Conservation (phyloP, 2,329 filamentous ascomycete species). For the Byssoonygena ceratinophila region DNA sequence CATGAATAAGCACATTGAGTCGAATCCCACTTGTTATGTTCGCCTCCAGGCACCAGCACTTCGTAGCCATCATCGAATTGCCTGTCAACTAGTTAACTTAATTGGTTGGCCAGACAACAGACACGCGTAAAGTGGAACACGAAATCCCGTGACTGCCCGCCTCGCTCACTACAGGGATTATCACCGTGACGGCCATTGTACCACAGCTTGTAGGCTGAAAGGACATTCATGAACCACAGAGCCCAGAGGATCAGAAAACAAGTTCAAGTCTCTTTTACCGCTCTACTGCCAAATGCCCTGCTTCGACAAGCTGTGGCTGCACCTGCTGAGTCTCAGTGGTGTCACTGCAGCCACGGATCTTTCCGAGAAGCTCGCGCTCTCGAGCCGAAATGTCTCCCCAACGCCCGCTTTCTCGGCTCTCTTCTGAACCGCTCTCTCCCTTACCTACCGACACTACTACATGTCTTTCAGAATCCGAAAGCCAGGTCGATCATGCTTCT, state of each 20-base stretch:
- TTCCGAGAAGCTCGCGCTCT: neutral
- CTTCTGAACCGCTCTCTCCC: constrained; percentile 27
- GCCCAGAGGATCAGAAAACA: no score
- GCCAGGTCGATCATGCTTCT: constrained; percentile 27
- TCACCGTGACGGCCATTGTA: no score
- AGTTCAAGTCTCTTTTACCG: no score
- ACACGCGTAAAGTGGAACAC: constrained; percentile 10
- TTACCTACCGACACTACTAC: constrained; percentile 19
- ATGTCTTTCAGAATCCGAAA: constrained; percentile 26
- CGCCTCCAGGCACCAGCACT: no score
- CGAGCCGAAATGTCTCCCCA: constrained; percentile 9
- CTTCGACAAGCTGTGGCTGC: constrained; percentile 5
- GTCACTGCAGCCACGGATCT: neutral
- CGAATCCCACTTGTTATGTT: no score
- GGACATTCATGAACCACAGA: no score
- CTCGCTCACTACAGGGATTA: neutral
- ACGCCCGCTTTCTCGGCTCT: constrained; percentile 24
- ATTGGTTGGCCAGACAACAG: constrained; percentile 8
- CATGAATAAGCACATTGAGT: no score
- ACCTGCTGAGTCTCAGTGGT: constrained; percentile 10
- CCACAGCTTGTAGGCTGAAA: no score
- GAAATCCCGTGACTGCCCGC: constrained; percentile 2
- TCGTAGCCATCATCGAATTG: no score
- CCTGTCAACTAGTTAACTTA: no score
- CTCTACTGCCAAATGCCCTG: constrained; percentile 7